These are phyloP conservation scores for Filobasidium floriforme DNA, from an alignment of 768 basidiomycete genomes.

Conservation along the genomic window DNA sequence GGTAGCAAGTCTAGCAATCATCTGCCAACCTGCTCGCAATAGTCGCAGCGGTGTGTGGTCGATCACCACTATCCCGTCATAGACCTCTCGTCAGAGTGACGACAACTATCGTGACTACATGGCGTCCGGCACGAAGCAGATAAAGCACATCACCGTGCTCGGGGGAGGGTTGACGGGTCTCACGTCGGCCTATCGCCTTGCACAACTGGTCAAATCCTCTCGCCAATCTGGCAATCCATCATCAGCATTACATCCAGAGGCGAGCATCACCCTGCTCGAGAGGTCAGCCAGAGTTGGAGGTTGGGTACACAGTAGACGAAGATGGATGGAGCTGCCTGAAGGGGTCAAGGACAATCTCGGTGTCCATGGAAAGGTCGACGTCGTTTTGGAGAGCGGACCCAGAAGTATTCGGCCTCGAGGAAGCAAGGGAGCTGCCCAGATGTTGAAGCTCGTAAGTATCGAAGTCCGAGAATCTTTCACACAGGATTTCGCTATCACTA, in stretches of 20 bases:
- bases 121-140: too few species aligned
- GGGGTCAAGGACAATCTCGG: constrained; percentile 43
- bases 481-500: not conserved
- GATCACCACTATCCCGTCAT: too few species aligned
- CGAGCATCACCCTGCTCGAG: constrained; percentile 63
- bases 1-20: too few species aligned
- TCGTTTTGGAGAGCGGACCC: constrained; percentile 78
- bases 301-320: constrained; percentile 61
- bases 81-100: too few species aligned
- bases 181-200: constrained; percentile 50
- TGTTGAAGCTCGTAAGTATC: constrained; percentile 68
- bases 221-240: not conserved
- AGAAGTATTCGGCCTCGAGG: constrained; percentile 70
- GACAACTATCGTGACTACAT: too few species aligned
- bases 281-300: constrained; percentile 62
- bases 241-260: constrained; percentile 5
- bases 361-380: constrained; percentile 43
- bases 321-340: not conserved
- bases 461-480: constrained; percentile 4
- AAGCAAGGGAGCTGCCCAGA: constrained; percentile 52
- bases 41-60: too few species aligned
- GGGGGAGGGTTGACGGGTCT: constrained; percentile 52
- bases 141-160: constrained; percentile 42
- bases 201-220: constrained; percentile 14
- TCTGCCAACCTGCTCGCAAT: too few species aligned